Conservation (phyloP, 805 yeast genomes). For the Yamadazyma endophytica region DNA sequence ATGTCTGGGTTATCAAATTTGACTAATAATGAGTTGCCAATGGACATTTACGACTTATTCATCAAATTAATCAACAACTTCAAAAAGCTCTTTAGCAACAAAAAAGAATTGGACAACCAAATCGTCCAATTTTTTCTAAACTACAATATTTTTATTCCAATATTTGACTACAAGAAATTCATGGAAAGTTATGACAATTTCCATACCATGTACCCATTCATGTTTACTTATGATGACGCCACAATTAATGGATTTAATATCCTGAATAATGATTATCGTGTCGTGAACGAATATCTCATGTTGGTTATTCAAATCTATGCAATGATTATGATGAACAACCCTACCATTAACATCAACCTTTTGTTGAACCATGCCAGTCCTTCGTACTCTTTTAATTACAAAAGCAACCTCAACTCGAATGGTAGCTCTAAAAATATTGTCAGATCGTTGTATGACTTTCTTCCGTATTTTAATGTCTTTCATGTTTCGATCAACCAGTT, state of each 20-base stretch:
- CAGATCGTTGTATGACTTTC: conserved; percentile 40
- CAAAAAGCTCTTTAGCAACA: conserved; percentile 33
- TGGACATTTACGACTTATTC: conserved; percentile 40
- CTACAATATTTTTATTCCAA: conserved; percentile 51
- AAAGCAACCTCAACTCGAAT: conserved; percentile 5
- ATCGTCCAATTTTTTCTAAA: conserved; percentile 47
- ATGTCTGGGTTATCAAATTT: conserved; percentile 10
- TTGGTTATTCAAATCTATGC: conserved; percentile 46
- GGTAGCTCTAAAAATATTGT: conserved; percentile 23
- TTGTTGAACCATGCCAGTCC: conserved; percentile 36
- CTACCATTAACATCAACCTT: conserved; percentile 38
- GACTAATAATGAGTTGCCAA: conserved; percentile 24
- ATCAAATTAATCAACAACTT: conserved; percentile 41
- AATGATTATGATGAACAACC: conserved; percentile 49
- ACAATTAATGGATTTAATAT: conserved; percentile 47
- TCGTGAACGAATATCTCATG: conserved; percentile 40
- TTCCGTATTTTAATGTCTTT: conserved; percentile 45
- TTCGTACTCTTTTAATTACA: conserved; percentile 15
- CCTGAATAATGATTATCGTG: conserved; percentile 40
- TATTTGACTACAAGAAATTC: conserved; percentile 49
- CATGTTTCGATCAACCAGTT: conserved; percentile 45
- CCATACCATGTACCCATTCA: conserved; percentile 45
- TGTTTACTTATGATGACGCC: conserved; percentile 44
- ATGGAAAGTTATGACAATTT: conserved; percentile 49
- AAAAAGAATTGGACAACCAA: conserved; percentile 42